Evolutionary conservation across 2,329 filamentous ascomycete species (phyloP).

Genomic region (Dothistroma pini): DNA sequence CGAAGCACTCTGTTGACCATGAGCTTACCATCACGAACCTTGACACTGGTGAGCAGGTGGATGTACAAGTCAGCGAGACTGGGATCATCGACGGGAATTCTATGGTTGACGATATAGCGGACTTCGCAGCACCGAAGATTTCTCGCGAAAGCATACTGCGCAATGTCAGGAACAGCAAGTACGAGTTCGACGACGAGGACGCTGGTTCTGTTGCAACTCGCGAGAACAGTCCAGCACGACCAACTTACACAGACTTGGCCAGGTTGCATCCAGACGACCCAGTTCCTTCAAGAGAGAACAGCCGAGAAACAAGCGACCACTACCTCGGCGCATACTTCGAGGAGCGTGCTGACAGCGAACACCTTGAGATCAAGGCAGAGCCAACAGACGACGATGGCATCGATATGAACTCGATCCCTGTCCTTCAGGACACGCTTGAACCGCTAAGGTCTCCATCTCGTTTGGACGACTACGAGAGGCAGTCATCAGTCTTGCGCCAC

Average conservation of each 20-base stretch:
- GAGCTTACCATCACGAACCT: constrained; percentile 31
- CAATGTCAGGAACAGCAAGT: constrained; percentile 67
- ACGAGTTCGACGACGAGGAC: constrained; percentile 46
- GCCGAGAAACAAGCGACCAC: constrained; percentile 28
- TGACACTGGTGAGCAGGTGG: constrained; percentile 27
- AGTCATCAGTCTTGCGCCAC: constrained; percentile 57
- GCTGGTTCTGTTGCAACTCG: constrained; percentile 50
- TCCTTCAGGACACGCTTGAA: constrained; percentile 45
- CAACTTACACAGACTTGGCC: constrained; percentile 46
- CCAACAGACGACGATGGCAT: constrained; percentile 54
- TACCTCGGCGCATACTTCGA: constrained; percentile 36
- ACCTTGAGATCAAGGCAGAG: constrained; percentile 68
- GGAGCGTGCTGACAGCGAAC: constrained; percentile 55
- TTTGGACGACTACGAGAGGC: constrained; percentile 40
- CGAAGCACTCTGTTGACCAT: constrained; percentile 43
- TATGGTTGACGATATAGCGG: constrained; percentile 31
- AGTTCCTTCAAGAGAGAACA: constrained; percentile 78
- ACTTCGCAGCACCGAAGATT: constrained; percentile 63
- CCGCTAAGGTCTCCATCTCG: constrained; percentile 46
- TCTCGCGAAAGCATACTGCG: constrained; percentile 91
- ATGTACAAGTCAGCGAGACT: constrained; percentile 18
- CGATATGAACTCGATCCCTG: constrained; percentile 63
- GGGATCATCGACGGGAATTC: constrained; percentile 35
- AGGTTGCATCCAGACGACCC: constrained; percentile 80
- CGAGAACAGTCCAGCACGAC: constrained; percentile 23